A percentile compares a stretch with the other conserved stretches of the same genome.
Conservation (phyloP, 345 rosid genomes). For the Angophora floribunda region DNA sequence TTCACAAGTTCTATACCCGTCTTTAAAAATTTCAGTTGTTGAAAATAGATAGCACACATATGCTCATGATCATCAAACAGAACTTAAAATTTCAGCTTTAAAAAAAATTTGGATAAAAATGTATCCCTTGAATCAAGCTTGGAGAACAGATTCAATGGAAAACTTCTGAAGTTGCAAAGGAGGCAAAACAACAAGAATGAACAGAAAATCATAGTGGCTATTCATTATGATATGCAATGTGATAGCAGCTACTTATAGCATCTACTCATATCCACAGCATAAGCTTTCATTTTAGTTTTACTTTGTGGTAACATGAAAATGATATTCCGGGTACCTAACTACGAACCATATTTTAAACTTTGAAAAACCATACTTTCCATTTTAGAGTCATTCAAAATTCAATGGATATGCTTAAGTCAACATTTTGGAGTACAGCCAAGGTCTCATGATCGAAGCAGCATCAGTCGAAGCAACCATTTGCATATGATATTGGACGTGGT, state of each 20-base stretch:
- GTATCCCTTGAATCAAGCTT: background rate
- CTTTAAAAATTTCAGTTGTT: background rate
- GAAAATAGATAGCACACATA: background rate
- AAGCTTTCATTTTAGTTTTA: background rate
- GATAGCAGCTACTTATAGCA: background rate
- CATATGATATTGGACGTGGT: background rate
- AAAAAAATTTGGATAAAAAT: background rate
- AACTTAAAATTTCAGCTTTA: background rate
- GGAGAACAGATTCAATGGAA: background rate
- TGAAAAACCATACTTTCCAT: background rate
- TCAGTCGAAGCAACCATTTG: background rate
- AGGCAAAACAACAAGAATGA: background rate
- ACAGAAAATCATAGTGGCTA: background rate
- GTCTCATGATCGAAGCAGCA: background rate
- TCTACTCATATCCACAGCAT: background rate
- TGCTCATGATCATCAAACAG: background rate
- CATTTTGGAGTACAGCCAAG: background rate
- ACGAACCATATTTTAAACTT: background rate
- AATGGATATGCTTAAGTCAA: background rate
- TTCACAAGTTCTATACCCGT: background rate
- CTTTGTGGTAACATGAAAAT: background rate
- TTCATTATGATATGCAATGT: background rate
- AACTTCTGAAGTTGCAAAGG: background rate
- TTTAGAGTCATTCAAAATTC: background rate
- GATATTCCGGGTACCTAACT: background rate